Evolutionary conservation across 176 grass and related monocot species (phyloP).

Genomic region (Ensete ventricosum): DNA sequence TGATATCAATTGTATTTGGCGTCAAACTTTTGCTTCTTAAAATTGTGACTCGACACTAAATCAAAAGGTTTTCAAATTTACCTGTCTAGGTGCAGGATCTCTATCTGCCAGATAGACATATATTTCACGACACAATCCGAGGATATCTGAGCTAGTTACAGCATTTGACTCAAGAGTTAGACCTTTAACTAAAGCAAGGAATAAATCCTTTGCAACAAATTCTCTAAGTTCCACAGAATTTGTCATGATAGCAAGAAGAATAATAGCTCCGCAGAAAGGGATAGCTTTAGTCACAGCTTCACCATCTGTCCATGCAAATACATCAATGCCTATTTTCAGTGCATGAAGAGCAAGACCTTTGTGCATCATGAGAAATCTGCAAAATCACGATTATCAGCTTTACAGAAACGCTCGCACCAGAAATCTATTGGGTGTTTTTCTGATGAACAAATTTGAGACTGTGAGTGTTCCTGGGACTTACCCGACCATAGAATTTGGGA

Average conservation of each 20-base stretch:
- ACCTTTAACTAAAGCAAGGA: slow-evolving; percentile 74
- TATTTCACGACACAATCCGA: slow-evolving; percentile 98
- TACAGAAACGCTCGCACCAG: neutral
- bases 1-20: neutral
- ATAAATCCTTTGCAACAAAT: slow-evolving; percentile 89
- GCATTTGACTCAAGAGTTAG: slow-evolving; percentile 82
- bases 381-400: neutral
- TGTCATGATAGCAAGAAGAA: slow-evolving; percentile 70
- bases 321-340: slow-evolving; percentile 63
- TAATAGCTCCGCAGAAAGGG: slow-evolving; percentile 64
- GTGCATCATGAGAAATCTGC: slow-evolving; percentile 71
- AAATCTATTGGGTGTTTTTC: neutral
- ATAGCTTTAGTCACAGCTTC: slow-evolving; percentile 75
- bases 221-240: slow-evolving; percentile 66
- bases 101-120: slow-evolving; percentile 80
- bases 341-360: slow-evolving; percentile 41
- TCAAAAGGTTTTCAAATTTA: slow-evolving; percentile 15
- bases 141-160: slow-evolving; percentile 65
- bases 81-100: slow-evolving; percentile 76
- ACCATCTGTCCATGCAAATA: slow-evolving; percentile 81
- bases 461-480: slow-evolving; percentile 9
- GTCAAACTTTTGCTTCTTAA: neutral
- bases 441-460: neutral
- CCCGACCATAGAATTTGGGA: slow-evolving; percentile 67
- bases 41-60: neutral